Percentiles rank a stretch among this genome's conserved stretches.
These are phyloP conservation scores for Sclerotinia subarctica DNA, from an alignment of 2,329 filamentous ascomycete genomes.

Conservation along the genomic window DNA sequence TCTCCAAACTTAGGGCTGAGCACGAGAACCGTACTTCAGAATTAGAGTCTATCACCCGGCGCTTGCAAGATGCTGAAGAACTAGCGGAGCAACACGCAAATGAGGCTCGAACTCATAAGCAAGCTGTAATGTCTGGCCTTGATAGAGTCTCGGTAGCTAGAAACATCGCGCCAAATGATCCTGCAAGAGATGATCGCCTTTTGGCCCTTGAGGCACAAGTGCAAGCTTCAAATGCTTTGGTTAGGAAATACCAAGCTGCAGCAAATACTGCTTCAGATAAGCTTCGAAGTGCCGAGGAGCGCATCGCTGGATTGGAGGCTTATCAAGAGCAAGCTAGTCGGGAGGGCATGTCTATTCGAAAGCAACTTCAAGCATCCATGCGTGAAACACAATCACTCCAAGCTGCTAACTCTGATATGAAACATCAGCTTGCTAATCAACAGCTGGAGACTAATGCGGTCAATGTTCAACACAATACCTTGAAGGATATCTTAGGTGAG, in stretches of 20 bases:
- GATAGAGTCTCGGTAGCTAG: slow-evolving; percentile 62
- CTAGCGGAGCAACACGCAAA: slow-evolving; percentile 81
- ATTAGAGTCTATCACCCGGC: slow-evolving; percentile 68
- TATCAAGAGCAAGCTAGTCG: slow-evolving; percentile 97
- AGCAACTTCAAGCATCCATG: slow-evolving; percentile 82
- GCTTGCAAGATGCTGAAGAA: slow-evolving; percentile 81
- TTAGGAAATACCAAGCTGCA: slow-evolving; percentile 84
- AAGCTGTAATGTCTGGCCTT: slow-evolving; percentile 78
- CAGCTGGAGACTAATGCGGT: slow-evolving; percentile 94
- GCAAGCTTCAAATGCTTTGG: slow-evolving; percentile 71
- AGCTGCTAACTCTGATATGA: slow-evolving; percentile 75
- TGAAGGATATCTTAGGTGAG: slow-evolving; percentile 89
- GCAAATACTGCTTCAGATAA: slow-evolving; percentile 85
- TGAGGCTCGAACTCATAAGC: slow-evolving; percentile 81
- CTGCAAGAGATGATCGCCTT: slow-evolving; percentile 62
- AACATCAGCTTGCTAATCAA: slow-evolving; percentile 77
- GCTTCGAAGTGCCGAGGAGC: slow-evolving; percentile 87
- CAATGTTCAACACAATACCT: slow-evolving; percentile 83
- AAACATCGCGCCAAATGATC: slow-evolving; percentile 47
- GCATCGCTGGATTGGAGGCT: slow-evolving; percentile 91
- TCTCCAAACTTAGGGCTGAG: slow-evolving; percentile 73
- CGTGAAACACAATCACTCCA: slow-evolving; percentile 81
- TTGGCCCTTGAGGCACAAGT: slow-evolving; percentile 76
- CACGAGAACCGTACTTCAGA: slow-evolving; percentile 79
- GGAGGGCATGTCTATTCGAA: slow-evolving; percentile 83